These are phyloP conservation scores for Lasiodiplodia citricola DNA, from an alignment of 2,329 filamentous ascomycete species.

Conservation along the genomic window DNA sequence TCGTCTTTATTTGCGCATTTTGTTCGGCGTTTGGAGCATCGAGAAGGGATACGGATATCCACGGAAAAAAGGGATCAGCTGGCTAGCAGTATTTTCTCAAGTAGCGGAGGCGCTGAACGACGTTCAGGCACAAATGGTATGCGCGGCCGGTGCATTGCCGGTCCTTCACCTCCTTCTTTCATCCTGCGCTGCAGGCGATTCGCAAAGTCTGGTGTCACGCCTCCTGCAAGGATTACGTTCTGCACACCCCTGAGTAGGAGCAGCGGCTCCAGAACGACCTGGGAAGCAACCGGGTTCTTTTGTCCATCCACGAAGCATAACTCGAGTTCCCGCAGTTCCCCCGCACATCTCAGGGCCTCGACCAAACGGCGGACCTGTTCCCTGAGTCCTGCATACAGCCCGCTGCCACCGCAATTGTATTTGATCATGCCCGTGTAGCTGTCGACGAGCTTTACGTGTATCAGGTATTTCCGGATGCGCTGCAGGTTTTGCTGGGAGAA, in stretches of 20 bases:
- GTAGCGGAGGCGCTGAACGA: conserved; percentile 22
- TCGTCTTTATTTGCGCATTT: conserved; percentile 24
- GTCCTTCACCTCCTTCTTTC: conserved; percentile 30
- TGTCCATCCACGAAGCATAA: conserved; percentile 43
- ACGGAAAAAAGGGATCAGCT: conserved; percentile 23
- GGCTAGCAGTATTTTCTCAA: conserved; percentile 27
- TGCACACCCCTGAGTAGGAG: conserved; percentile 43
- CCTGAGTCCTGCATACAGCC: conserved; percentile 49
- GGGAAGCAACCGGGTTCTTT: conserved; percentile 42
- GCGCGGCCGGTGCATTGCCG: conserved; percentile 15
- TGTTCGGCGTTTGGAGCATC: conserved; percentile 26
- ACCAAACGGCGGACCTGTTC: conserved; percentile 50
- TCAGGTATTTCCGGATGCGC: conserved; percentile 48
- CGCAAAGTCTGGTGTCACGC: conserved; percentile 44
- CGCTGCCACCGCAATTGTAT: conserved; percentile 54
- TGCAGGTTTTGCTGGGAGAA: conserved; percentile 49
- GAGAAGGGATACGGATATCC: conserved; percentile 25
- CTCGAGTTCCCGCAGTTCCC: conserved; percentile 35
- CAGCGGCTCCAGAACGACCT: conserved; percentile 52
- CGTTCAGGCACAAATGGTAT: conserved; percentile 22
- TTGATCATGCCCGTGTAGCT: conserved; percentile 59
- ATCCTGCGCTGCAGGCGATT: conserved; percentile 41
- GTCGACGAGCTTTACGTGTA: conserved; percentile 56
- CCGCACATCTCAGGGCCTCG: conserved; percentile 39
- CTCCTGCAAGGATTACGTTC: conserved; percentile 45